Percentiles rank a stretch among this genome's conserved stretches.
Conservation (phyloP, 2,329 filamentous ascomycete species). For the Colletotrichum sp. region DNA sequence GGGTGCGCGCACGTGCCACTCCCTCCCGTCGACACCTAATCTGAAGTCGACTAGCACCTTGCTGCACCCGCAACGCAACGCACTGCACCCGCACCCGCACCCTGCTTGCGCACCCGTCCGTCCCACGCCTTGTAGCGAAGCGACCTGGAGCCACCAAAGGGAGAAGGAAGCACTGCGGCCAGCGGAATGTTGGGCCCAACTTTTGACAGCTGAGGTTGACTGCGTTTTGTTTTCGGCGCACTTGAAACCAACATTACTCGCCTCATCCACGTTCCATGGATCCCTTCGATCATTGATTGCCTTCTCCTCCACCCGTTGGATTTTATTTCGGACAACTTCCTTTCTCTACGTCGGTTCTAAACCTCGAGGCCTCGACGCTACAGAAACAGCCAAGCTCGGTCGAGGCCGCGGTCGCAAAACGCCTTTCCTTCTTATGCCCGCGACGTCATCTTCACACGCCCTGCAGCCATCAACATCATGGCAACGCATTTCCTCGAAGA, state of each 20-base stretch:
- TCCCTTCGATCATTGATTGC: not conserved
- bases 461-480: conserved; percentile 42
- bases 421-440: not conserved
- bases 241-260: conserved; percentile 19
- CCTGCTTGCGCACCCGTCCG: not conserved
- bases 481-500: conserved; percentile 67
- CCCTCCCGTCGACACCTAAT: not conserved
- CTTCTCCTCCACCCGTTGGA: not conserved
- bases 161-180: not conserved
- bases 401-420: conserved; percentile 5
- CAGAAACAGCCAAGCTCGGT: not conserved
- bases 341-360: not conserved
- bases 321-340: not conserved
- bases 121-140: not conserved
- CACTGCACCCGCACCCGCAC: conserved; percentile 6
- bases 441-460: conserved; percentile 7
- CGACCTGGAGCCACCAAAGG: not conserved
- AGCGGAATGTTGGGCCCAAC: conserved; percentile 21
- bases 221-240: conserved; percentile 16
- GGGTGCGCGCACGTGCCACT: not conserved
- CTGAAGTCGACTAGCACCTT: not conserved
- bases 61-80: not conserved
- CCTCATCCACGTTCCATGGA: conserved; percentile 9
- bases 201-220: conserved; percentile 13
- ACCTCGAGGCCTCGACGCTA: conserved; percentile 5